A percentile compares a stretch with the other conserved stretches of the same genome.
Conservation (phyloP, 2,329 filamentous ascomycete genomes). For the Diaporthe humulicola region DNA sequence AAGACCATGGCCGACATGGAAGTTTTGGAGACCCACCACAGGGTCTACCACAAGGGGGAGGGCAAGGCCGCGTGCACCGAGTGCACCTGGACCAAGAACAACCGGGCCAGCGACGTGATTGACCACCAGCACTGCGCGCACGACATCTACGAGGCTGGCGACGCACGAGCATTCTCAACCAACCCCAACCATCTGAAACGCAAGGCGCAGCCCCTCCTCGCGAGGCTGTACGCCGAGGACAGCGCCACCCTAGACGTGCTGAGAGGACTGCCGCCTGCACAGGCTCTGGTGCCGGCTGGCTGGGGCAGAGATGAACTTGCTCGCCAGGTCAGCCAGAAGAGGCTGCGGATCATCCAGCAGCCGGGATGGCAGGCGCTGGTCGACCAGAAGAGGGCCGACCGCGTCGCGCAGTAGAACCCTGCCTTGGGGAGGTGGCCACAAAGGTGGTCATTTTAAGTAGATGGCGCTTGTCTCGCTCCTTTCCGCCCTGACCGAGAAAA, state of each 20-base stretch:
- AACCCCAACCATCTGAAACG: neutral
- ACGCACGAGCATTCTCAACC: neutral
- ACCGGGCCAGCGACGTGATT: neutral
- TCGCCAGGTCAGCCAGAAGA: neutral
- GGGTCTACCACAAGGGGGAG: neutral
- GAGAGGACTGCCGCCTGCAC: too few species aligned
- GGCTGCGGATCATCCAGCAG: neutral
- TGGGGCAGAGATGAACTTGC: neutral
- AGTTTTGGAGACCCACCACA: neutral
- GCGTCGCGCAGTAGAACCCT: neutral
- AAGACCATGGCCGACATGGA: neutral
- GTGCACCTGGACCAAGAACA: neutral
- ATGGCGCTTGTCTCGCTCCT: too few species aligned
- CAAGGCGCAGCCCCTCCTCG: neutral
- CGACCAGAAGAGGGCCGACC: neutral
- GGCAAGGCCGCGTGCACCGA: neutral
- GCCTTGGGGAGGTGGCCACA: neutral
- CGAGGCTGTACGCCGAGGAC: neutral
- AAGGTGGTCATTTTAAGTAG: neutral
- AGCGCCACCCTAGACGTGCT: neutral
- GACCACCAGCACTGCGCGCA: neutral
- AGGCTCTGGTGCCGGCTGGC: rapidly evolving
- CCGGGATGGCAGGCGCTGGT: neutral
- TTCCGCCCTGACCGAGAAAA: too few species aligned
- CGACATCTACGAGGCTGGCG: neutral